Conservation (phyloP, 208 protist genomes). For the Naegleria gruberi region DNA sequence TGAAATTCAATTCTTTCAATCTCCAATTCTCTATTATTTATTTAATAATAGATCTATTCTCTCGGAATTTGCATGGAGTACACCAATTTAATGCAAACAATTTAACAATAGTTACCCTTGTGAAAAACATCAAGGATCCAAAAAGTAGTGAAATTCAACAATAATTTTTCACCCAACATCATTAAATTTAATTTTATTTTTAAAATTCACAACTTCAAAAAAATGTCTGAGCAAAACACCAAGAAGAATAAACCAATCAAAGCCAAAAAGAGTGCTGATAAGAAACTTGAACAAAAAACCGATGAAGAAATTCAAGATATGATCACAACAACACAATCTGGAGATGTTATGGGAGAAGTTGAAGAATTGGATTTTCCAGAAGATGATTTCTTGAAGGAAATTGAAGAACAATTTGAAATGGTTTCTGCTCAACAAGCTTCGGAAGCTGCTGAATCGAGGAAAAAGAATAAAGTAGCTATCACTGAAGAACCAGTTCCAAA, state of each 20-base stretch:
- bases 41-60: too few species aligned
- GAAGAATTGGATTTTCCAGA: neutral
- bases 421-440: neutral
- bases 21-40: too few species aligned
- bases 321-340: neutral
- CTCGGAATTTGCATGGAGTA: too few species aligned
- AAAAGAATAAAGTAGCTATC: neutral
- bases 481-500: conserved; percentile 5
- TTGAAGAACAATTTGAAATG: neutral
- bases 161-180: too few species aligned
- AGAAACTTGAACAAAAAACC: neutral
- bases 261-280: neutral
- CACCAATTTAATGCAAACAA: too few species aligned
- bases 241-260: neutral
- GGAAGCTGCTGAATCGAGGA: neutral
- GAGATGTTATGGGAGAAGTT: neutral
- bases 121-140: too few species aligned
- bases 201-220: neutral
- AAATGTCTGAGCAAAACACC: neutral
- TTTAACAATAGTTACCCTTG: too few species aligned
- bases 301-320: neutral
- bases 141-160: too few species aligned
- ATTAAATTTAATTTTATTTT: too few species aligned
- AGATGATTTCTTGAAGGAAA: neutral
- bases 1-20: too few species aligned